These are phyloP conservation scores for Globisporangium polare DNA, from an alignment of 352 stramenopile genomes.

Conservation along the genomic window DNA sequence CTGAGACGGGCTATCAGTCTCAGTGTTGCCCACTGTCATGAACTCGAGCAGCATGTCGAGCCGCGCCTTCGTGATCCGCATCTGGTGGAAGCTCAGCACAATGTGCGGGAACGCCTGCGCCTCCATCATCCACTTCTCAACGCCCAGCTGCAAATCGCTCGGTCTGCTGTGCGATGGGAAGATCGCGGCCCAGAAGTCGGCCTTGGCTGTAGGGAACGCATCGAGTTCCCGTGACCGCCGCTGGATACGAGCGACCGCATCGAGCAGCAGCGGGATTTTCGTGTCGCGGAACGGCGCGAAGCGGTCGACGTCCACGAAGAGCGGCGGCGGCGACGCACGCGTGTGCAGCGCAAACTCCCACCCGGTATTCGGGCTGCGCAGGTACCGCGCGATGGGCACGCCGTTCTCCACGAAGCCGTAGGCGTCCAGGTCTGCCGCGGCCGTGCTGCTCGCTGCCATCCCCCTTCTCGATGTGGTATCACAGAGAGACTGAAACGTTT, in stretches of 20 bases:
- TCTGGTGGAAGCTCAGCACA: slow-evolving; percentile 11
- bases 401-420: slow-evolving; percentile 3
- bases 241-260: neutral
- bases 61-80: neutral
- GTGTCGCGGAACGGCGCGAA: slow-evolving; percentile 6
- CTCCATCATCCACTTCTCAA: slow-evolving; percentile 9
- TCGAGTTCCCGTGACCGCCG: neutral
- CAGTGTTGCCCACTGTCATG: neutral
- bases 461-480: no score
- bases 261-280: slow-evolving; percentile 3
- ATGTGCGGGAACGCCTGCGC: neutral
- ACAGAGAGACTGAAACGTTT: no score
- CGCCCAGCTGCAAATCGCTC: neutral
- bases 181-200: slow-evolving; percentile 1
- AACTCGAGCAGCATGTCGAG: slow-evolving; percentile 1
- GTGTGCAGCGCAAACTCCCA: slow-evolving; percentile 8
- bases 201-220: neutral
- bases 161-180: neutral
- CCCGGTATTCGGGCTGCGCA: neutral
- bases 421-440: neutral
- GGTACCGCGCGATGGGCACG: neutral
- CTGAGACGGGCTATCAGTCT: neutral
- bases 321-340: neutral
- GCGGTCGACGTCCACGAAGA: slow-evolving; percentile 6
- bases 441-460: neutral